Evolutionary conservation across 2,329 filamentous ascomycete species (phyloP).

Genomic region (Mycosphaerelloides madeirae): DNA sequence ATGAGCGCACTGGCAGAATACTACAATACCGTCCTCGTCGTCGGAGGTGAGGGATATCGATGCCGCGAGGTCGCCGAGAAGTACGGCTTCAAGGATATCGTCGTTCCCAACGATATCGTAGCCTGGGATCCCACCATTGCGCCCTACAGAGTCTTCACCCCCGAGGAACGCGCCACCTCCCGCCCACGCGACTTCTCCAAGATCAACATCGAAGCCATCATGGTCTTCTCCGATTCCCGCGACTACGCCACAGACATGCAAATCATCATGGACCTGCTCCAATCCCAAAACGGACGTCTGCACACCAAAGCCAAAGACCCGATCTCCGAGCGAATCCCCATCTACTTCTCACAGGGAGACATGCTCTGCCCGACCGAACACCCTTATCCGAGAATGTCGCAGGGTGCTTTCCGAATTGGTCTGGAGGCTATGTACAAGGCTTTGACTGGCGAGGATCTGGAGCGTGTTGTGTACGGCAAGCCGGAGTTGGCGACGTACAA

Average conservation of each 20-base stretch:
- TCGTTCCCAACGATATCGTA: constrained; percentile 69
- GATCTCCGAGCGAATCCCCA: constrained; percentile 61
- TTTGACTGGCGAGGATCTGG: constrained; percentile 63
- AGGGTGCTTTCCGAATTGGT: constrained; percentile 70
- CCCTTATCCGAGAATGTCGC: constrained; percentile 63
- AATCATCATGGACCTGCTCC: constrained; percentile 69
- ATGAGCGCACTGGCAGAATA: constrained; percentile 73
- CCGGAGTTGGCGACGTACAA: constrained; percentile 72
- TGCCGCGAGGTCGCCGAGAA: constrained; percentile 68
- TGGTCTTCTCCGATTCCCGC: constrained; percentile 69
- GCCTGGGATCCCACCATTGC: constrained; percentile 66
- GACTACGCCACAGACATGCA: constrained; percentile 73
- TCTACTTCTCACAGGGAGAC: constrained; percentile 68
- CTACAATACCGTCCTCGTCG: constrained; percentile 70
- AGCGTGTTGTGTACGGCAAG: constrained; percentile 73
- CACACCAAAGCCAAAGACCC: constrained; percentile 63
- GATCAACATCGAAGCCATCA: constrained; percentile 67
- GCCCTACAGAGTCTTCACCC: constrained; percentile 63
- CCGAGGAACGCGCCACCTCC: constrained; percentile 62
- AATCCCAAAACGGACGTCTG: constrained; percentile 62
- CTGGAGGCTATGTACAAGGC: constrained; percentile 70
- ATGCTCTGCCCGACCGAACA: constrained; percentile 52
- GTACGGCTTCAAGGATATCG: constrained; percentile 69
- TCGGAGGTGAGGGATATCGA: constrained; percentile 70
- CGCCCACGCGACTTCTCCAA: constrained; percentile 68